Percentiles rank a stretch among this genome's conserved stretches.
Conservation (phyloP, 768 basidiomycete genomes). For the Boletus sp. region DNA sequence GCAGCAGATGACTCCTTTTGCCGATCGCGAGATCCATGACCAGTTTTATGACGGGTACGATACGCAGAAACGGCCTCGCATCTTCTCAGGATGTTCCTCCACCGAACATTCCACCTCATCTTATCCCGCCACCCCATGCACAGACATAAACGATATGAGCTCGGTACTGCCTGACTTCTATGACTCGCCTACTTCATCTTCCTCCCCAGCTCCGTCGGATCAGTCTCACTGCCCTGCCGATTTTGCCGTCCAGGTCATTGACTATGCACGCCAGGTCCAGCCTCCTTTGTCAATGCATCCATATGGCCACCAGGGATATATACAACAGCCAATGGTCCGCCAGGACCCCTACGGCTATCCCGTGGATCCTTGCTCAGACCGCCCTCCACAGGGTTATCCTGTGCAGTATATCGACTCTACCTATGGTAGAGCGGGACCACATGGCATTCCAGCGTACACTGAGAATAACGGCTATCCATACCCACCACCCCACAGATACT, state of each 20-base stretch:
- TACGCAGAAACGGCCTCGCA: constrained; percentile 16
- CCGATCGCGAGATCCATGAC: constrained; percentile 8
- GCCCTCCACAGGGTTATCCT: constrained; percentile 10
- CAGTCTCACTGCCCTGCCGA: constrained; percentile 20
- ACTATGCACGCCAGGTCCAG: constrained; percentile 2
- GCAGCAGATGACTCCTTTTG: constrained; percentile 1
- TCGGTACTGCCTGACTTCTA: constrained; percentile 12
- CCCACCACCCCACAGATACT: constrained; percentile 6
- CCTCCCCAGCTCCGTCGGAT: constrained; percentile 24
- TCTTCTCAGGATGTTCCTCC: constrained; percentile 6
- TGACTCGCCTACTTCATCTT: constrained; percentile 26
- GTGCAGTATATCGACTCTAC: constrained; percentile 5
- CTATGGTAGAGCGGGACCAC: constrained; percentile 8
- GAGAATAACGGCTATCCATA: constrained; percentile 14
- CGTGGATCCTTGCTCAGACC: constrained; percentile 10
- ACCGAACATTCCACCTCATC: constrained; percentile 4
- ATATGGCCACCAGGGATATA: constrained; percentile 4
- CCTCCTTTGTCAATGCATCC: background rate
- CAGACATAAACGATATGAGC: constrained; percentile 12
- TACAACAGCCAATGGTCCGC: constrained; percentile 3
- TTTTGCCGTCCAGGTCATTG: background rate
- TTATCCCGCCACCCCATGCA: constrained; percentile 11
- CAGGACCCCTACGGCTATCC: constrained; percentile 13
- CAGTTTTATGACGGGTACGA: constrained; percentile 11
- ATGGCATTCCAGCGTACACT: constrained; percentile 12